These are phyloP conservation scores for Spergularia marina DNA, from an alignment of 148 eudicot genomes.

Conservation along the genomic window DNA sequence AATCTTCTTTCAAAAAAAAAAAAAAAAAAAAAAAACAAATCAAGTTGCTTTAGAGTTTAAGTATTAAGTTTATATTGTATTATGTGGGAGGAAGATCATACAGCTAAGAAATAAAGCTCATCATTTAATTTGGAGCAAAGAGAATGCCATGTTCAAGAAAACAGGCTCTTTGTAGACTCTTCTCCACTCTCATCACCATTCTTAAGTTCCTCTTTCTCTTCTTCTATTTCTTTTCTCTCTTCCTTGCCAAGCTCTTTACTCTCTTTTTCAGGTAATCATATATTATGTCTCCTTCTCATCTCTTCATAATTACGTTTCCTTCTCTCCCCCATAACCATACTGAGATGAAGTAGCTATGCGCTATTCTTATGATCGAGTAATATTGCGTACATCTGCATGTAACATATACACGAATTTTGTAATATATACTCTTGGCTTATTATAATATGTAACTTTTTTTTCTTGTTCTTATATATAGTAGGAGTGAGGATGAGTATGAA, in stretches of 20 bases:
- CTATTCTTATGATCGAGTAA: too few species aligned
- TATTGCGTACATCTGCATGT: too few species aligned
- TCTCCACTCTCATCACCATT: conserved; percentile 49
- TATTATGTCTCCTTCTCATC: too few species aligned
- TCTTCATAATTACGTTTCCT: too few species aligned
- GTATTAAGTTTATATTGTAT: too few species aligned
- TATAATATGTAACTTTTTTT: conserved; percentile 14
- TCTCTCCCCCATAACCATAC: too few species aligned
- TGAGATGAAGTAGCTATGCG: too few species aligned
- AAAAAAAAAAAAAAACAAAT: too few species aligned
- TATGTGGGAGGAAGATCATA: too few species aligned
- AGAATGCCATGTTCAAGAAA: conserved; percentile 72
- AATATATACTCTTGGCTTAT: too few species aligned
- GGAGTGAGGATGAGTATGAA: conserved; percentile 47
- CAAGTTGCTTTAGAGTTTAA: neutral
- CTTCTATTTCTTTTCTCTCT: conserved; percentile 60
- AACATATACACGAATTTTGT: too few species aligned
- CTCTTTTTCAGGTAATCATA: conserved; percentile 33
- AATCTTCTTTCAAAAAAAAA: too few species aligned
- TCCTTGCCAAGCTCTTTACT: conserved; percentile 53
- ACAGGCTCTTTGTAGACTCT: conserved; percentile 56
- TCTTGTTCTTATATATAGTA: conserved; percentile 23
- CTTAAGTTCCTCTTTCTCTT: conserved; percentile 67
- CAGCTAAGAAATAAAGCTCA: neutral
- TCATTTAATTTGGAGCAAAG: conserved; percentile 5